Base-by-base conservation (phyloP, 768 basidiomycete genomes). In the Macrolepiota fuliginosa region DNA sequence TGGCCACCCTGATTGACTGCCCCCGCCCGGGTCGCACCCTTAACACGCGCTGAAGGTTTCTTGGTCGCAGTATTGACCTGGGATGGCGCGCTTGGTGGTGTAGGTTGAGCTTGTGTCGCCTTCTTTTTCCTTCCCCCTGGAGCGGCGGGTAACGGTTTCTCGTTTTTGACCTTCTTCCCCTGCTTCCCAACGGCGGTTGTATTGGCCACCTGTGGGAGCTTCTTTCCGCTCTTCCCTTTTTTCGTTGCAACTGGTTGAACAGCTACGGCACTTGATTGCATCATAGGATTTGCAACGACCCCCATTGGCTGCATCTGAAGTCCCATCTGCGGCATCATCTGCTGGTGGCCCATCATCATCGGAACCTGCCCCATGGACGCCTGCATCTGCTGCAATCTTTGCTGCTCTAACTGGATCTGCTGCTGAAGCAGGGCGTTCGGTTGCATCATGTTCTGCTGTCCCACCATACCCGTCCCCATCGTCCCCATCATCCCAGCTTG, bases 361-460 rank as follows among this genome's bases (percentile, higher is more conserved):
- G 64, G 65, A 9, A 46, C 51, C 42, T 64, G 62, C 27, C 22
- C 56, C 24, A 61, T 55, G 3, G 40, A 32, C 29, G 40, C 22
- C 60, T 56, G 51, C 27, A 53, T 22, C 53, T 62, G 65, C 54
- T 65, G 63, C 46, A 61, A 52, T 19, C 12, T 62, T 29, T 61
- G 60, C 45, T 61, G 53, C n/a, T 52, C 52, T 22, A 36, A 4
- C 32, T 27, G 12, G 17, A 47, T 54, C 29, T 61, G 60, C 24
- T 46, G 52, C 42, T 61, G 60, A 37, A 61, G 32, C 29, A 32
- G 29, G 7, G 3, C 7, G 7, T 32, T 32, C 7, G 29, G 29
- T 32, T 32, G 29, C 35, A 54, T 45, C 24, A 24, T 53, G 15
- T n/a, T 47, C n/a, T 53, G 52, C 32, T 55, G 53, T 9, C 42